A percentile compares a stretch with the other conserved stretches of the same genome.
phyloP scores from a whole-genome alignment of 768 basidiomycete genomes.

The Termitomyces sp. region DNA sequence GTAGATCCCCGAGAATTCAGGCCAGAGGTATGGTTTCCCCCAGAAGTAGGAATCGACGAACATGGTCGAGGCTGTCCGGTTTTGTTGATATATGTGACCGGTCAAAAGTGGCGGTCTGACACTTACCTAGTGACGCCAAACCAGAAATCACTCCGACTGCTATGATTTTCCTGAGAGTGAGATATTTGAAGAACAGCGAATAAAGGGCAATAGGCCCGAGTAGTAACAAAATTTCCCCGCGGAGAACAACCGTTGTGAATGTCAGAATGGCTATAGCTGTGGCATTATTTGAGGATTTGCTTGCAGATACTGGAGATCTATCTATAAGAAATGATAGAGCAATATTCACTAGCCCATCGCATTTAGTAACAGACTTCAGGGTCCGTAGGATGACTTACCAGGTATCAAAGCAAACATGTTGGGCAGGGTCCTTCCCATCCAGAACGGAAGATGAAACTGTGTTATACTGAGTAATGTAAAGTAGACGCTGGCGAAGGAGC shows the following conservation, averaged over 20 bases:
- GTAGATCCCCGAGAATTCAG: conserved; percentile 72
- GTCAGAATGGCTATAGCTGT: conserved; percentile 59
- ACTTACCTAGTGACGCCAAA: conserved; percentile 50
- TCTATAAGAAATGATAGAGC: conserved; percentile 48
- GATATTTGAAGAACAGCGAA: conserved; percentile 38
- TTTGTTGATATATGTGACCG: not conserved
- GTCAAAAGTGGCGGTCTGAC: not conserved
- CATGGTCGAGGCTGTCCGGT: conserved; percentile 51
- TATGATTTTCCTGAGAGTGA: conserved; percentile 41
- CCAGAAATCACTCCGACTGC: conserved; percentile 49
- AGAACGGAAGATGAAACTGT: conserved; percentile 92
- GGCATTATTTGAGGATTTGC: conserved; percentile 31
- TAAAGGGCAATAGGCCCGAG: conserved; percentile 62
- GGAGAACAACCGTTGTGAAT: conserved; percentile 66
- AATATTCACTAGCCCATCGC: conserved; percentile 48
- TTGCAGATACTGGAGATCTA: conserved; percentile 36
- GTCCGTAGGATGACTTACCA: conserved; percentile 44
- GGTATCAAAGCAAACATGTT: conserved; percentile 89
- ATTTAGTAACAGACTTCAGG: not conserved
- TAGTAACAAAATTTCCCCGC: conserved; percentile 75
- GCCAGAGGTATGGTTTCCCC: conserved; percentile 73
- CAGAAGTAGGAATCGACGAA: conserved; percentile 86
- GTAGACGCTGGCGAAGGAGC: conserved; percentile 48
- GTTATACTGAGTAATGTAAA: conserved; percentile 71
- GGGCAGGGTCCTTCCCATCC: conserved; percentile 90